phyloP scores from a whole-genome alignment of 495 filamentous ascomycete species.

The Jackrogersella multiformis region DNA sequence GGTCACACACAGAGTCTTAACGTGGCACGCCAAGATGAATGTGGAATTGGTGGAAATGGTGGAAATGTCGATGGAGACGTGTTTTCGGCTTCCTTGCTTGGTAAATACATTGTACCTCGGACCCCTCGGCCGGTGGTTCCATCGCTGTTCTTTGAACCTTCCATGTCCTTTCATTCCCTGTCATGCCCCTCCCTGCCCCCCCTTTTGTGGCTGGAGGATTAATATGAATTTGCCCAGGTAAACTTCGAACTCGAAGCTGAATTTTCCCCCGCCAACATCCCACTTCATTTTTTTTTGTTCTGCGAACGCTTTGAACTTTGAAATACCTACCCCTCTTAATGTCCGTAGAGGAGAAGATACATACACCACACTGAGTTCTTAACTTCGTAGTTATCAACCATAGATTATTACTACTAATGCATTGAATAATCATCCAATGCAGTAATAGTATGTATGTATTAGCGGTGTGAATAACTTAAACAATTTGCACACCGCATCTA shows the following conservation, averaged over 20 bases:
- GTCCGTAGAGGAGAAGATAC: neutral
- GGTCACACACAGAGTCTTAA: conserved; percentile 37
- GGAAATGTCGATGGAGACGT: conserved; percentile 41
- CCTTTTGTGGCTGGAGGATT: conserved; percentile 40
- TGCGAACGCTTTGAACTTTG: conserved; percentile 12
- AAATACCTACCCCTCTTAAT: conserved; percentile 2
- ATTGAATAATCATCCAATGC: conserved; percentile 29
- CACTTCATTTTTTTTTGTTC: conserved; percentile 18
- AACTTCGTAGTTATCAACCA: neutral
- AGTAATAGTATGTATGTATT: conserved; percentile 28
- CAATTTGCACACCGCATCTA: conserved; percentile 39
- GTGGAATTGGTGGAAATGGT: conserved; percentile 36
- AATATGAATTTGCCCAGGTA: conserved; percentile 5
- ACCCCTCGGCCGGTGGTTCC: conserved; percentile 33
- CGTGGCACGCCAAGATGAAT: conserved; percentile 41
- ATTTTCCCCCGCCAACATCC: conserved; percentile 36
- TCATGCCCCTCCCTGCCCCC: conserved; percentile 17
- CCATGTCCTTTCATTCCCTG: conserved; percentile 32
- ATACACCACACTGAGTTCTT: neutral
- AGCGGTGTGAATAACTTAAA: conserved; percentile 39
- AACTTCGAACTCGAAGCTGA: conserved; percentile 23
- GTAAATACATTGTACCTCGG: conserved; percentile 19
- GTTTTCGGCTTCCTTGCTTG: conserved; percentile 31
- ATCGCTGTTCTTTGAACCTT: conserved; percentile 40
- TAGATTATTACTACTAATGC: conserved; percentile 11